These are phyloP conservation scores for Daldinia sp. DNA, from an alignment of 2,329 filamentous ascomycete genomes.

Conservation along the genomic window DNA sequence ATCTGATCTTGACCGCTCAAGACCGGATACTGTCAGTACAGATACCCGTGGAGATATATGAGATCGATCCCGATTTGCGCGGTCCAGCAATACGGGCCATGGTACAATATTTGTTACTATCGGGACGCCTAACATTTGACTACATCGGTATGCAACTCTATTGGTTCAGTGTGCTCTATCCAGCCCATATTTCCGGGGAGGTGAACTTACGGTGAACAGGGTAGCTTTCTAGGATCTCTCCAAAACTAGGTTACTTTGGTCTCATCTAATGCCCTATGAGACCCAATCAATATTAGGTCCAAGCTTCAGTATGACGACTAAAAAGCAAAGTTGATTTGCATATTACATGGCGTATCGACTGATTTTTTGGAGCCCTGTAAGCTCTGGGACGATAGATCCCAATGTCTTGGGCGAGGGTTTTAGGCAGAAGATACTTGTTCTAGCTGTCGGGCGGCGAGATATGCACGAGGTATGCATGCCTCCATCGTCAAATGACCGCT, in stretches of 20 bases:
- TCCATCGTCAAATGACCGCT: constrained; percentile 6
- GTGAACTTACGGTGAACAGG: background rate
- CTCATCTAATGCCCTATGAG: background rate
- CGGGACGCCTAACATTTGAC: background rate
- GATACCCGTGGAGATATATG: constrained; percentile 1
- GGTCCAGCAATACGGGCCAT: background rate
- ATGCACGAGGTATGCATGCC: background rate
- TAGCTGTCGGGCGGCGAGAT: background rate
- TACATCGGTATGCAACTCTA: background rate
- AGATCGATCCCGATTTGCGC: constrained; percentile 9
- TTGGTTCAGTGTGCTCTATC: background rate
- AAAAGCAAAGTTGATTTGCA: background rate
- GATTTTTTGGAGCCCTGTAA: too few relatives aligned
- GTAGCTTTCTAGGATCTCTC: too few relatives aligned
- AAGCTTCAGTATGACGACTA: background rate
- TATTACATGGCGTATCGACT: background rate
- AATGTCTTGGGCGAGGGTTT: background rate
- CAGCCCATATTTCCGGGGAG: background rate
- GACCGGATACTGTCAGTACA: background rate
- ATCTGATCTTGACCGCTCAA: background rate
- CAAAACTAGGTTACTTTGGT: background rate
- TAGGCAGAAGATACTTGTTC: background rate
- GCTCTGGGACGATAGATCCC: background rate
- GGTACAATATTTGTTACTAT: background rate
- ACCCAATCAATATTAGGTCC: background rate